Evolutionary conservation across 768 basidiomycete genomes (phyloP).

Genomic region (Panellus pusillus): DNA sequence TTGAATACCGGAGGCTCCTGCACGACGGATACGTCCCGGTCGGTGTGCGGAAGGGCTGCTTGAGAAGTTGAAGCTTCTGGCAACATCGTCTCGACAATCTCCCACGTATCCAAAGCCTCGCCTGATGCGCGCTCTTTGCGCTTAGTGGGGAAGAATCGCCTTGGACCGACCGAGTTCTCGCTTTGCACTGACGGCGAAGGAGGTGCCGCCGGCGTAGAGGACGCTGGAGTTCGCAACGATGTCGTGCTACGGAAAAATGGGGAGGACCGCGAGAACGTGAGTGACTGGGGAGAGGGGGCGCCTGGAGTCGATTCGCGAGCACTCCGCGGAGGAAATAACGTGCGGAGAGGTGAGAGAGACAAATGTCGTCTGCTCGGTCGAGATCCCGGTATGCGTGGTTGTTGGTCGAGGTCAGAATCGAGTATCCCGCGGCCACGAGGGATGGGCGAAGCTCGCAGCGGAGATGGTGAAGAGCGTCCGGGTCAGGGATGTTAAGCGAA

Average conservation of each 20-base stretch:
- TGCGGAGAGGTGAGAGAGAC: conserved; percentile 48
- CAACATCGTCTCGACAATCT: conserved; percentile 37
- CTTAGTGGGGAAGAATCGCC: conserved; percentile 39
- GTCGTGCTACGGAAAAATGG: conserved; percentile 48
- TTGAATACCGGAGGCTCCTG: not conserved
- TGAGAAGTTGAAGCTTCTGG: not conserved
- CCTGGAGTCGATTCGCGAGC: conserved; percentile 36
- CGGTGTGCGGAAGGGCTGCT: conserved; percentile 24
- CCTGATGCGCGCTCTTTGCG: conserved; percentile 37
- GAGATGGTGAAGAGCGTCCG: conserved; percentile 24
- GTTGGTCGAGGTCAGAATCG: conserved; percentile 30
- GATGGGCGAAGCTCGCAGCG: conserved; percentile 30
- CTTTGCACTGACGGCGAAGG: conserved; percentile 30
- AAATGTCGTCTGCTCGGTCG: conserved; percentile 38
- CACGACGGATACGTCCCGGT: conserved; percentile 30
- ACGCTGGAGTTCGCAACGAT: conserved; percentile 39
- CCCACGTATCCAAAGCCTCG: conserved; percentile 46
- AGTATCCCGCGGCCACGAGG: conserved; percentile 32
- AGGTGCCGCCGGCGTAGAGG: conserved; percentile 36
- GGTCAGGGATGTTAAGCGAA: conserved; percentile 55
- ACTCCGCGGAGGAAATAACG: conserved; percentile 42
- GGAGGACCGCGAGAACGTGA: conserved; percentile 35
- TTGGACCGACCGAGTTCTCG: conserved; percentile 32
- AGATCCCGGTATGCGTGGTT: conserved; percentile 10
- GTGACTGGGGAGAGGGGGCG: conserved; percentile 39